phyloP scores from a whole-genome alignment of 192 early-diverging fungal species.

The Funneliformis mosseae region DNA sequence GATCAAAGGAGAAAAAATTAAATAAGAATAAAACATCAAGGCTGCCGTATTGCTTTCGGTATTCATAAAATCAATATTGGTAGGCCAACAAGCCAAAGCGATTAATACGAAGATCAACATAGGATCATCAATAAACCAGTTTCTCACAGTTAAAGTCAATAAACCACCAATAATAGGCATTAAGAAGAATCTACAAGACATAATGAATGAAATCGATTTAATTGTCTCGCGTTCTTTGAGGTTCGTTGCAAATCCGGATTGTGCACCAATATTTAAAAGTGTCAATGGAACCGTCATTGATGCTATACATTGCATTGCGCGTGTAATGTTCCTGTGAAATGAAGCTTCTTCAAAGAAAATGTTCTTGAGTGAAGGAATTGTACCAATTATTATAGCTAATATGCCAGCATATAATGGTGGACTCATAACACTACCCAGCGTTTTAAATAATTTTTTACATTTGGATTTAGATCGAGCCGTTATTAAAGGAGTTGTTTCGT shows the following conservation, averaged over 20 bases:
- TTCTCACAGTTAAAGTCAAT: neutral
- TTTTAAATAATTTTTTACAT: neutral
- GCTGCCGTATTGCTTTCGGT: neutral
- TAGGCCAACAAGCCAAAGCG: slow-evolving; percentile 17
- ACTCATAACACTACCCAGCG: slow-evolving; percentile 7
- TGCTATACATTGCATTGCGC: slow-evolving; percentile 10
- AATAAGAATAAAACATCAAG: neutral
- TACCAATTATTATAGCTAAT: slow-evolving; percentile 22
- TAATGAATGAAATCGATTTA: neutral
- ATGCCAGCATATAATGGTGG: slow-evolving; percentile 30
- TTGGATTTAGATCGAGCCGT: neutral
- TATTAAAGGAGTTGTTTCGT: neutral
- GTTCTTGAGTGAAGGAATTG: slow-evolving; percentile 21
- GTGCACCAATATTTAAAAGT: slow-evolving; percentile 24
- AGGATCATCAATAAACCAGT: slow-evolving; percentile 28
- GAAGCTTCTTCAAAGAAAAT: slow-evolving; percentile 13
- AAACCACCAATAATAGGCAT: slow-evolving; percentile 31
- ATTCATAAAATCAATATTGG: slow-evolving; percentile 32
- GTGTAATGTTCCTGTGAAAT: slow-evolving; percentile 15
- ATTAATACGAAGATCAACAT: slow-evolving; percentile 30
- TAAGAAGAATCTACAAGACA: slow-evolving; percentile 12
- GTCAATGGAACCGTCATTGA: slow-evolving; percentile 26
- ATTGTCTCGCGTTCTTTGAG: neutral
- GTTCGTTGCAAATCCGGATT: slow-evolving; percentile 6
- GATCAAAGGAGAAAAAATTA: neutral